phyloP scores from a whole-genome alignment of 176 grass and related monocot species.

The Triticum monococcum region DNA sequence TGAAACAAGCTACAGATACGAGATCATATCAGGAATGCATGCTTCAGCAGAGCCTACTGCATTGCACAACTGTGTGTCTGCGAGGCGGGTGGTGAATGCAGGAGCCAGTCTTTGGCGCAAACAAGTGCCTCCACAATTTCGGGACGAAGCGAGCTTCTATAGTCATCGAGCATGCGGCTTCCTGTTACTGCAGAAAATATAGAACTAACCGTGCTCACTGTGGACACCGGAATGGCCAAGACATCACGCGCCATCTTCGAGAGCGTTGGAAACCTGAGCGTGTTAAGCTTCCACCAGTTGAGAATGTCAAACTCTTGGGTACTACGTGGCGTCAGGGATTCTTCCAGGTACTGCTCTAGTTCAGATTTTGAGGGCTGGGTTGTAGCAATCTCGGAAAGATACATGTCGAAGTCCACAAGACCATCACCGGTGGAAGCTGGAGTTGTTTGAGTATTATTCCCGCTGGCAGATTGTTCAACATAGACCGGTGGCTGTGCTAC shows the following conservation, averaged over 20 bases:
- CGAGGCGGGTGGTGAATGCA: not conserved
- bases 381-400: conserved; percentile 7
- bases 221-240: conserved; percentile 44
- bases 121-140: not conserved
- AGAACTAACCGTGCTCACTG: conserved; percentile 26
- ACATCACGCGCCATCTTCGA: conserved; percentile 56
- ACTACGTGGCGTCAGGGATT: conserved; percentile 32
- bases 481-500: not conserved
- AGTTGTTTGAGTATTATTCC: not conserved
- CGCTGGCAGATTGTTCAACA: not conserved
- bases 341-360: conserved; percentile 6
- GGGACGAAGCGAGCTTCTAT: conserved; percentile 10
- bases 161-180: not conserved
- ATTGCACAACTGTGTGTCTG: not conserved
- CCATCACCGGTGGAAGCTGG: not conserved
- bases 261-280: conserved; percentile 44
- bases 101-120: conserved; percentile 3
- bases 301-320: conserved; percentile 48
- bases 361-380: not conserved
- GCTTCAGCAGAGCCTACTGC: not conserved
- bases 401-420: not conserved
- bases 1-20: not conserved
- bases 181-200: conserved; percentile 16
- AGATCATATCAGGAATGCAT: not conserved
- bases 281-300: conserved; percentile 61